Evolutionary conservation across 257 asterid genomes (phyloP).

Genomic region (Solanum ossicruentum): DNA sequence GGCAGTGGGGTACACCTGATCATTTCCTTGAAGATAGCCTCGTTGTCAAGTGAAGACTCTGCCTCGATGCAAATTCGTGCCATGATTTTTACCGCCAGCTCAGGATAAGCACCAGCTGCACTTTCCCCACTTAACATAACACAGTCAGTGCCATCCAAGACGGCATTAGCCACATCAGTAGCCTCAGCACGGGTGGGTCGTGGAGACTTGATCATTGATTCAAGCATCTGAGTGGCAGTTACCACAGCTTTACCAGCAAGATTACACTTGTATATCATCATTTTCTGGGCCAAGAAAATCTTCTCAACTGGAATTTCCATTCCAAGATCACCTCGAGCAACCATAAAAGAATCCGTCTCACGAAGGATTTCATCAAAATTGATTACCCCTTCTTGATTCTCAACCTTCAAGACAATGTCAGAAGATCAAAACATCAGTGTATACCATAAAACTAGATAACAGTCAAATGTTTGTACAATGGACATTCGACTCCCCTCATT

Average conservation of each 20-base stretch:
- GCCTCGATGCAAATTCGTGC: slow-evolving; percentile 74
- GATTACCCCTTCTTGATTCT: slow-evolving; percentile 80
- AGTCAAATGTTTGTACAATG: neutral
- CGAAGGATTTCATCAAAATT: slow-evolving; percentile 85
- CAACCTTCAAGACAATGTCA: slow-evolving; percentile 37
- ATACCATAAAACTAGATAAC: neutral
- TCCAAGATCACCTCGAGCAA: slow-evolving; percentile 89
- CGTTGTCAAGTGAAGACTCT: slow-evolving; percentile 69
- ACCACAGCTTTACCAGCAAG: slow-evolving; percentile 80
- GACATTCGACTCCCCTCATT: neutral
- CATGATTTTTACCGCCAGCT: slow-evolving; percentile 67
- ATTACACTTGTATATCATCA: slow-evolving; percentile 91
- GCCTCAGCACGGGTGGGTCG: slow-evolving; percentile 96
- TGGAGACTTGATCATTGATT: slow-evolving; percentile 89
- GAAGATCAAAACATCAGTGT: neutral
- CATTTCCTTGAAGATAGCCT: slow-evolving; percentile 58
- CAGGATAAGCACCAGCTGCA: slow-evolving; percentile 88
- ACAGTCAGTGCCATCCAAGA: slow-evolving; percentile 80
- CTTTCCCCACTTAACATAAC: slow-evolving; percentile 91
- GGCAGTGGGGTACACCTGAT: slow-evolving; percentile 68
- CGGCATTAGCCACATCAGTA: slow-evolving; percentile 85
- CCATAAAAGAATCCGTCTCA: slow-evolving; percentile 84
- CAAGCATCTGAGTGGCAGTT: slow-evolving; percentile 92
- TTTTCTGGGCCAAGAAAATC: slow-evolving; percentile 81
- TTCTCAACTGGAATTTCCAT: slow-evolving; percentile 92